A percentile compares a stretch with the other conserved stretches of the same genome.
These are phyloP conservation scores for Aspergillus sp. DNA, from an alignment of 2,329 filamentous ascomycete species.

Conservation along the genomic window DNA sequence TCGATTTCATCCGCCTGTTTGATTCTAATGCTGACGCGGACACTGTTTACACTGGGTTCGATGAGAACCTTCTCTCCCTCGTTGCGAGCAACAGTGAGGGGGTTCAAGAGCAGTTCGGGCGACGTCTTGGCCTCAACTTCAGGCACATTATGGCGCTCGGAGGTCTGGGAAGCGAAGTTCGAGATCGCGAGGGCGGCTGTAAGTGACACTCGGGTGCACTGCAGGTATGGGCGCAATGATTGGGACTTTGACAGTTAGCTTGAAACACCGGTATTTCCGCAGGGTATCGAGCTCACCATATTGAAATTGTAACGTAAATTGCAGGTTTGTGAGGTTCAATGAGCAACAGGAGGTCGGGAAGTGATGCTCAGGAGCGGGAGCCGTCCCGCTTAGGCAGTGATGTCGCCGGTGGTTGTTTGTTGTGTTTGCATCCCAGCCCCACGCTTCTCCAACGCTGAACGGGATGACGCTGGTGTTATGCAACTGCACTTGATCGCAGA, in stretches of 20 bases:
- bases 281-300: slow-evolving; percentile 26
- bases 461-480: slow-evolving; percentile 16
- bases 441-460: slow-evolving; percentile 16
- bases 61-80: slow-evolving; percentile 96
- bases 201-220: slow-evolving; percentile 91
- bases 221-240: slow-evolving; percentile 93
- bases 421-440: slow-evolving; percentile 31
- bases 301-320: slow-evolving; percentile 18
- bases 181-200: slow-evolving; percentile 90
- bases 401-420: slow-evolving; percentile 26
- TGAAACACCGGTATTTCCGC: not conserved
- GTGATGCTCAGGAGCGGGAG: slow-evolving; percentile 15
- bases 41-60: slow-evolving; percentile 94
- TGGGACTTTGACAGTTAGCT: slow-evolving; percentile 64
- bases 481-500: slow-evolving; percentile 11
- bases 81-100: slow-evolving; percentile 86
- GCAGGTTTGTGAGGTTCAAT: not conserved
- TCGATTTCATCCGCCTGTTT: slow-evolving; percentile 99
- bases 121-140: slow-evolving; percentile 93
- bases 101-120: slow-evolving; percentile 90
- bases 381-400: slow-evolving; percentile 12
- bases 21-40: slow-evolving; percentile 96
- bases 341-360: not conserved
- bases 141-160: slow-evolving; percentile 96
- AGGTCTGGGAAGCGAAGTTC: slow-evolving; percentile 96